Percentiles rank a stretch among this genome's conserved stretches.
phyloP scores from a whole-genome alignment of 352 stramenopile species.

The Globisporangium abappressorium region DNA sequence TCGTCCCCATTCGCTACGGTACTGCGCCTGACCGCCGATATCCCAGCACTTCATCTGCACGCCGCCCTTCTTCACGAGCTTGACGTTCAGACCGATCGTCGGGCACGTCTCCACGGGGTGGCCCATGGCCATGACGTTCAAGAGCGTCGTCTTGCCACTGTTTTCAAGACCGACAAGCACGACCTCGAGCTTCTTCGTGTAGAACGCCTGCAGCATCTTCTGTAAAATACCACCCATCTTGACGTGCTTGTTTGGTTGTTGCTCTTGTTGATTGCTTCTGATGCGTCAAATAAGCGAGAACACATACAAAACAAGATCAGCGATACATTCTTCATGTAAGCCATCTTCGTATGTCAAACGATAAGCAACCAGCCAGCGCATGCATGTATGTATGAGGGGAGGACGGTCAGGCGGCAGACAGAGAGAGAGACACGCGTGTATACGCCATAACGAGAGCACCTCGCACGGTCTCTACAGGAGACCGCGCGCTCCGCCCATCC shows the following conservation, averaged over 20 bases:
- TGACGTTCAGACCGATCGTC: constrained; percentile 98
- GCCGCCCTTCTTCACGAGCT: constrained; percentile 94
- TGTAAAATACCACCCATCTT: constrained; percentile 92
- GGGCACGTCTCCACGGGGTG: constrained; percentile 94
- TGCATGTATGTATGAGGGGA: not conserved
- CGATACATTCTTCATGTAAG: not conserved
- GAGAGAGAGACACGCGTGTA: not conserved
- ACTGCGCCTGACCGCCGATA: constrained; percentile 97
- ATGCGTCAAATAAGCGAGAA: not conserved
- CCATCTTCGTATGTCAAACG: not conserved
- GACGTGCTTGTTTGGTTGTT: not conserved
- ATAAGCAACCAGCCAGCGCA: not conserved
- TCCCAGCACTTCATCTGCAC: constrained; percentile 99
- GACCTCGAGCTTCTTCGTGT: constrained; percentile 97
- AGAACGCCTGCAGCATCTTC: constrained; percentile 95
- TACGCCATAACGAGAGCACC: not conserved
- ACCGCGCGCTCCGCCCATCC: not conserved
- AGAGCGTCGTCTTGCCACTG: constrained; percentile 95
- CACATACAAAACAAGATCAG: not conserved
- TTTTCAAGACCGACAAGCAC: constrained; percentile 97
- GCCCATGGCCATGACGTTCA: constrained; percentile 96
- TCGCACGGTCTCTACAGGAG: not conserved
- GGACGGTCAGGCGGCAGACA: not conserved
- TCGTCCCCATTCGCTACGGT: constrained; percentile 91
- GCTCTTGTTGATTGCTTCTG: constrained; percentile 4